phyloP scores from a whole-genome alignment of 2,329 filamentous ascomycete species.

The Apiospora aurea region DNA sequence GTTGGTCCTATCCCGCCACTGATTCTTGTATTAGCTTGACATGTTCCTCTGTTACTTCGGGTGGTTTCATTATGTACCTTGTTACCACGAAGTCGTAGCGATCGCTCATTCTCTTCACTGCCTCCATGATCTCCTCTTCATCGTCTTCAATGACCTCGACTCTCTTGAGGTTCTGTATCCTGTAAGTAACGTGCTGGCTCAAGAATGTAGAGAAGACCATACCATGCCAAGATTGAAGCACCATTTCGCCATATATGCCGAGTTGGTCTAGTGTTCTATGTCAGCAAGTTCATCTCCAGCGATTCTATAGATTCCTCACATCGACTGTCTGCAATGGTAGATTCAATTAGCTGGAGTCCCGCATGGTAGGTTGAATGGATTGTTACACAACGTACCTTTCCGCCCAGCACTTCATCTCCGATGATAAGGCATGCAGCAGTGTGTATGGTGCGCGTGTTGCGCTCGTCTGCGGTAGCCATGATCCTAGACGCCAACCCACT shows the following conservation, averaged over 20 bases:
- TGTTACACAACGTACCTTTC: slow-evolving; percentile 70
- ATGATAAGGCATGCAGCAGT: slow-evolving; percentile 95
- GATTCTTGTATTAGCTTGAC: neutral
- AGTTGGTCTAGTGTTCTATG: slow-evolving; percentile 61
- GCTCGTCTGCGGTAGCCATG: slow-evolving; percentile 61
- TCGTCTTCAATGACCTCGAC: slow-evolving; percentile 95
- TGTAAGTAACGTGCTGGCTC: slow-evolving; percentile 26
- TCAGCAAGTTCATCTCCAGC: neutral
- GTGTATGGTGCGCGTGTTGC: slow-evolving; percentile 74
- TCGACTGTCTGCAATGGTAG: slow-evolving; percentile 38
- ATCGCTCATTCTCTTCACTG: slow-evolving; percentile 83
- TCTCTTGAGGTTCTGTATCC: slow-evolving; percentile 71
- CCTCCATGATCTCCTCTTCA: slow-evolving; percentile 88
- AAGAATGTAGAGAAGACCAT: slow-evolving; percentile 32
- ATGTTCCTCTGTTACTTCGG: neutral
- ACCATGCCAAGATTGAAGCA: slow-evolving; percentile 69
- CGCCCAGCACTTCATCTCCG: slow-evolving; percentile 94
- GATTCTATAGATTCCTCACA: slow-evolving; percentile 37
- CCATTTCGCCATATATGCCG: slow-evolving; percentile 69
- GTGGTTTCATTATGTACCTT: slow-evolving; percentile 51
- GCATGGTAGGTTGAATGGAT: neutral
- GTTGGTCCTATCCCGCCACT: slow-evolving; percentile 95
- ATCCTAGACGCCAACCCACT: slow-evolving; percentile 40
- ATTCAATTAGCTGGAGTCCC: neutral
- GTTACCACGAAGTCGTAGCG: slow-evolving; percentile 96